Conservation (phyloP, 2,329 filamentous ascomycete genomes). For the Trichoderma sp. region DNA sequence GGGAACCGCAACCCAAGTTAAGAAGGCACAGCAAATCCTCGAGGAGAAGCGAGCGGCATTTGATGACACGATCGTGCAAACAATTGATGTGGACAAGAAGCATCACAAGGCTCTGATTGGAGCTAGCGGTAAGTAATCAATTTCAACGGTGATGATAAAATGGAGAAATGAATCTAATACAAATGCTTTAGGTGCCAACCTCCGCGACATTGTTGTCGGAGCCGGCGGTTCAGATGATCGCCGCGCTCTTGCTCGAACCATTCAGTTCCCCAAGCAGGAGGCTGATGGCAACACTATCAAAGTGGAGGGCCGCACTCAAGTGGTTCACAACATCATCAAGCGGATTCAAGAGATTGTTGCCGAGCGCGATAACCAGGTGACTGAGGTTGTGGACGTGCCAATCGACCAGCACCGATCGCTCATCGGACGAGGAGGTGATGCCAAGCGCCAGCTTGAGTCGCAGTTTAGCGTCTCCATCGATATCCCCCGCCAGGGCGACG, state of each 20-base stretch:
- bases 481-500: conserved; percentile 84
- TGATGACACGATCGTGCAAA: conserved; percentile 82
- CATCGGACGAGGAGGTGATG: conserved; percentile 89
- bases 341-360: conserved; percentile 77
- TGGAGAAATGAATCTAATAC: not conserved
- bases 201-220: conserved; percentile 80
- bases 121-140: conserved; percentile 65
- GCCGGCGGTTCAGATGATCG: conserved; percentile 88
- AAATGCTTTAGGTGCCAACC: conserved; percentile 62
- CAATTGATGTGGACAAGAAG: conserved; percentile 89
- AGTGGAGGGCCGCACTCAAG: conserved; percentile 76
- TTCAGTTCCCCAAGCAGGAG: conserved; percentile 91
- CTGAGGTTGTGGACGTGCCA: conserved; percentile 75
- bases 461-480: conserved; percentile 86
- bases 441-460: conserved; percentile 78
- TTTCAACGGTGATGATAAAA: not conserved
- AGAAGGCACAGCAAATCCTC: conserved; percentile 85
- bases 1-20: conserved; percentile 87
- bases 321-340: conserved; percentile 86
- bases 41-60: conserved; percentile 84
- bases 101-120: conserved; percentile 90
- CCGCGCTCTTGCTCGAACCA: conserved; percentile 78
- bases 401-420: conserved; percentile 86
- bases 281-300: conserved; percentile 79
- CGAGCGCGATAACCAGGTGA: conserved; percentile 81